A percentile compares a stretch with the other conserved stretches of the same genome.
phyloP scores from a whole-genome alignment of 169 alveolate genomes.

The Hepatocystis sp. region DNA sequence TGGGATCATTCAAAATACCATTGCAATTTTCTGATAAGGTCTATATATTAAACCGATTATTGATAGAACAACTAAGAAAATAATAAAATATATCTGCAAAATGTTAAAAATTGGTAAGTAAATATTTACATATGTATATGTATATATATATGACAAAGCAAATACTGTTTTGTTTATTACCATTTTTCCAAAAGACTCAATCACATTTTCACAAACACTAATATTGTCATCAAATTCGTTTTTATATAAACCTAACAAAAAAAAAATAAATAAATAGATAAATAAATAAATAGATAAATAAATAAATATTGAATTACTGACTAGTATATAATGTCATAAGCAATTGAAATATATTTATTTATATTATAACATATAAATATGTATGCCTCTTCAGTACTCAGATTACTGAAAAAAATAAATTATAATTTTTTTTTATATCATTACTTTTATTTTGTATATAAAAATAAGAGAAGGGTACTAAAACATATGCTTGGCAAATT shows the following conservation, averaged over 20 bases:
- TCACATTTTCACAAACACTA: slow-evolving; percentile 37
- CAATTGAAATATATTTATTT: no score
- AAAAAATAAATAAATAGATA: neutral
- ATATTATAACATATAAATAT: neutral
- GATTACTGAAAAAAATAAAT: no score
- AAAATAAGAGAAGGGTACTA: slow-evolving; percentile 63
- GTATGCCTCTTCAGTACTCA: neutral
- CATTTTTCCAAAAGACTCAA: slow-evolving; percentile 53
- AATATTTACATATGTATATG: no score
- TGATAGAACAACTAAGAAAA: slow-evolving; percentile 40
- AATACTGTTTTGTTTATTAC: slow-evolving; percentile 16
- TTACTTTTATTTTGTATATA: slow-evolving; percentile 52
- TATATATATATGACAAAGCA: neutral
- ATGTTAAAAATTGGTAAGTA: neutral
- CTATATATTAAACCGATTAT: slow-evolving; percentile 57
- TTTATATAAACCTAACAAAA: slow-evolving; percentile 12
- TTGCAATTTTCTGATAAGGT: slow-evolving; percentile 61
- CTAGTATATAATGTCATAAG: no score
- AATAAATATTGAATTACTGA: neutral
- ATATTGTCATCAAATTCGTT: slow-evolving; percentile 67
- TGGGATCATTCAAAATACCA: slow-evolving; percentile 6
- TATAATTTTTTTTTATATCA: neutral
- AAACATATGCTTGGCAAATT: slow-evolving; percentile 49
- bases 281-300: neutral
- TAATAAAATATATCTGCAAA: slow-evolving; percentile 49